These are phyloP conservation scores for Colletotrichum eleusines DNA, from an alignment of 2,329 filamentous ascomycete genomes.

Conservation along the genomic window DNA sequence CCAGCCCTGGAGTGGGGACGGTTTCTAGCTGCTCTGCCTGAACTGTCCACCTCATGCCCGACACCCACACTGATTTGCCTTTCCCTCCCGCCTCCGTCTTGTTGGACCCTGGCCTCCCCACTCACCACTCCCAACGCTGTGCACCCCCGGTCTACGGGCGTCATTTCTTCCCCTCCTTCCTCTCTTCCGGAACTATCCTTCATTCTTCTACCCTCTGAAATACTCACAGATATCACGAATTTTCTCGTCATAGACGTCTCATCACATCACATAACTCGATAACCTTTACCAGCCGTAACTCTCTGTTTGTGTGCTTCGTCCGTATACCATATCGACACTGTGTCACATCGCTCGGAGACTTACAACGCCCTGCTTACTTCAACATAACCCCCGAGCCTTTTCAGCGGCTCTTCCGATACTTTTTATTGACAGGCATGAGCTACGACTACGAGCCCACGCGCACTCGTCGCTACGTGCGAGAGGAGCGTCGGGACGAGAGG, in stretches of 20 bases:
- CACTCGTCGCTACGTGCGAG: constrained; percentile 65
- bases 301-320: background rate
- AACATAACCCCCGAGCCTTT: constrained; percentile 4
- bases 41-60: constrained; percentile 18
- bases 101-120: constrained; percentile 34
- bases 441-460: constrained; percentile 67
- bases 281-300: background rate
- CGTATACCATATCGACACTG: background rate
- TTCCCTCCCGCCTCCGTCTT: constrained; percentile 35
- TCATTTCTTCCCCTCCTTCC: constrained; percentile 25
- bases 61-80: constrained; percentile 23
- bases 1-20: background rate
- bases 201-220: constrained; percentile 6
- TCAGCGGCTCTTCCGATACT: constrained; percentile 1
- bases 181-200: constrained; percentile 9
- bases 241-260: background rate
- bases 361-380: constrained; percentile 25
- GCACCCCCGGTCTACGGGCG: constrained; percentile 25
- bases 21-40: constrained; percentile 25
- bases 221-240: constrained; percentile 12
- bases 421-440: constrained; percentile 45
- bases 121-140: constrained; percentile 33
- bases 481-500: constrained; percentile 64
- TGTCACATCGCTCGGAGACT: constrained; percentile 2
- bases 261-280: background rate